Evolutionary conservation across 106 monocot genomes (phyloP), one percentile per base, ranked within the genome.

Genomic region (Iris macrosiphon): DNA sequence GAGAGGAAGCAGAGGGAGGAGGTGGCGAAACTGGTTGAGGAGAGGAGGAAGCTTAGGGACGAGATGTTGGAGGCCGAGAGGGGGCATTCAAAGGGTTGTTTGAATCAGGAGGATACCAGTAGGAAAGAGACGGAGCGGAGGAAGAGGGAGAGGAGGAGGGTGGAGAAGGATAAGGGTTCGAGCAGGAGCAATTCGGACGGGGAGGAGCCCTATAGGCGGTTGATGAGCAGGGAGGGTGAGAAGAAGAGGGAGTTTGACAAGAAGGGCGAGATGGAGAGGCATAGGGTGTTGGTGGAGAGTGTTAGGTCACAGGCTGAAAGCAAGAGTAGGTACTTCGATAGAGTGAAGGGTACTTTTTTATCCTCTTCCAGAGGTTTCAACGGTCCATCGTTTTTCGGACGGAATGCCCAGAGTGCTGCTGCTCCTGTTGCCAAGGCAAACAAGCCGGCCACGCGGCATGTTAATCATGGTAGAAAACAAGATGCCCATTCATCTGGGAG

Each of bases 1-100:
- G 95, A 95, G 63, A 82, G 89, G 40, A 95, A 85, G 60, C 95
- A 95, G 42, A 73, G 89, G 39, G 95, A 95, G 61, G 95, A 95
- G 58, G 78, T 95, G 31, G 85, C 95, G 2, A 73, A 82, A 46
- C 67, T 95, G 35, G 85, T 95, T 10, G 95, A 95, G 45, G 95
- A 95, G 39, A 57, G 80, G 47, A 85, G 85, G 66, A 95, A 68
- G 53, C 24, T 89, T n/a, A 68, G 95, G 33, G 95, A 88, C 55
- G 87, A 83, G 54, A 83, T 59, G 41, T 48, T 74, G 53, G 87
- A 82, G 47, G 82, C 89, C 20, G 85, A 89, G 67, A 79, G 52
- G 85, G 84, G 80, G 9, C 53, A 46, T 49, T 85, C 81, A 19
- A 79, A 41, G 53, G n/a, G n/a, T n/a, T n/a, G n/a, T 71, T 35